Percentiles rank a stretch among this genome's conserved stretches.
Conservation (phyloP, 2,329 filamentous ascomycete species). For the Cladophialophora carrionii region DNA sequence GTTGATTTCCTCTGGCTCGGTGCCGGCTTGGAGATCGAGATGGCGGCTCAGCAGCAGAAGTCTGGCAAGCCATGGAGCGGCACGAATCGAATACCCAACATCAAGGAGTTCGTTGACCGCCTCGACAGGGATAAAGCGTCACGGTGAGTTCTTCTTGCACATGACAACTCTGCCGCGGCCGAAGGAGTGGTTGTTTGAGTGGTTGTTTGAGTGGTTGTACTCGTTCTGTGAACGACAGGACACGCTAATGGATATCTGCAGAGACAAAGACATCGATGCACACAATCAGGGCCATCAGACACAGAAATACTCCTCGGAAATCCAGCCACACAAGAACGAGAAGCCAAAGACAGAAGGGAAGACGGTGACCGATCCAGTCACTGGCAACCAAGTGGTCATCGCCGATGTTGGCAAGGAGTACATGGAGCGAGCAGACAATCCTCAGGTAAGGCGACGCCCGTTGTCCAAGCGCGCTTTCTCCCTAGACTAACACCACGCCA, state of each 20-base stretch:
- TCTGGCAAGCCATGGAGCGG: slow-evolving; percentile 77
- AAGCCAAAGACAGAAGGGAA: slow-evolving; percentile 55
- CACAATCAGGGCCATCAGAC: slow-evolving; percentile 47
- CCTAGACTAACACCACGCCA: slow-evolving; percentile 43
- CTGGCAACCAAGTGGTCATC: slow-evolving; percentile 82
- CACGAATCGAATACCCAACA: slow-evolving; percentile 80
- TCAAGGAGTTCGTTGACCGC: slow-evolving; percentile 78
- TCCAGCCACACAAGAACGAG: slow-evolving; percentile 53
- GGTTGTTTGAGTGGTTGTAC: background rate
- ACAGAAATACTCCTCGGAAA: slow-evolving; percentile 43
- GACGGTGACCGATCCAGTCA: slow-evolving; percentile 82
- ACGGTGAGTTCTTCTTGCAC: slow-evolving; percentile 36
- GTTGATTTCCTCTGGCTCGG: background rate
- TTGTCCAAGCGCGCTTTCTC: slow-evolving; percentile 3
- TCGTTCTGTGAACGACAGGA: background rate
- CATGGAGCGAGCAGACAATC: slow-evolving; percentile 71
- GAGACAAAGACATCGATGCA: slow-evolving; percentile 72
- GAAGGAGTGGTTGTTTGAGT: background rate
- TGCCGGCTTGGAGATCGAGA: background rate
- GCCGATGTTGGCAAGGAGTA: slow-evolving; percentile 75
- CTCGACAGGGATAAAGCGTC: slow-evolving; percentile 78
- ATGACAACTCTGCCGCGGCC: background rate
- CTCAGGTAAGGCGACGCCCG: slow-evolving; percentile 58
- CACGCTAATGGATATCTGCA: background rate
- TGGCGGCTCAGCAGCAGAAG: slow-evolving; percentile 48